Percentiles rank a stretch among this genome's conserved stretches.
Evolutionary conservation across 2,329 filamentous ascomycete species (phyloP).

Genomic region (Apiospora marii): DNA sequence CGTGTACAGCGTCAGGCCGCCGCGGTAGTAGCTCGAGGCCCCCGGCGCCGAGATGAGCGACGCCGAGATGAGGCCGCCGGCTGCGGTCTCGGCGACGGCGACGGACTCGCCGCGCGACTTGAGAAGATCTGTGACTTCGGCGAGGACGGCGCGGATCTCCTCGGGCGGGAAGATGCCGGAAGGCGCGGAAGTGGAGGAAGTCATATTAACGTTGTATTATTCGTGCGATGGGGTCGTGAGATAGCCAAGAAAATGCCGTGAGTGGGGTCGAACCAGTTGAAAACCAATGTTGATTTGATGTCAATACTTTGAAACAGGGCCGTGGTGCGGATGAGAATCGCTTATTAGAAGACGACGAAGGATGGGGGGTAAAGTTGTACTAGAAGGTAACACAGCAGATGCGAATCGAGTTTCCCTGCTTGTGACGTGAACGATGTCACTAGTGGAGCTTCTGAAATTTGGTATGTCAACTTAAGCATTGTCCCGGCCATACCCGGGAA

Average conservation of each 20-base stretch:
- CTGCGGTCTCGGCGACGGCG: slow-evolving; percentile 69
- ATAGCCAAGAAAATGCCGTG: neutral
- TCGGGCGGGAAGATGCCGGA: slow-evolving; percentile 39
- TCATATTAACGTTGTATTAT: neutral
- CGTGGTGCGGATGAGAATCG: neutral
- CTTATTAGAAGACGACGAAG: neutral
- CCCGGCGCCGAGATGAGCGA: slow-evolving; percentile 65
- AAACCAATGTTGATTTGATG: neutral
- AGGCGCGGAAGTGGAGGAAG: neutral
- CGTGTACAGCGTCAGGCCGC: slow-evolving; percentile 70
- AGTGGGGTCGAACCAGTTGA: neutral
- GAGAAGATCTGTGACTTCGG: slow-evolving; percentile 60
- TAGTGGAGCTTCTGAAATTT: neutral
- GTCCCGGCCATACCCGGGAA: neutral
- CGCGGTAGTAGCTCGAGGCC: slow-evolving; percentile 65
- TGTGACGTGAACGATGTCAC: slow-evolving; percentile 1
- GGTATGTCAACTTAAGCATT: neutral
- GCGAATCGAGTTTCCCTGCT: neutral
- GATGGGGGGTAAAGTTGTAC: neutral
- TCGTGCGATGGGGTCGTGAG: neutral
- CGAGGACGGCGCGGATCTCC: slow-evolving; percentile 50
- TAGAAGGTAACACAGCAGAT: neutral
- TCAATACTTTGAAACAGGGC: neutral
- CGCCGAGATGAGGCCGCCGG: slow-evolving; percentile 68
- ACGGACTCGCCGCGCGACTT: slow-evolving; percentile 64